Evolutionary conservation across 1,284 basidiomycete species (phyloP).

Genomic region (Sparassis latifolia): DNA sequence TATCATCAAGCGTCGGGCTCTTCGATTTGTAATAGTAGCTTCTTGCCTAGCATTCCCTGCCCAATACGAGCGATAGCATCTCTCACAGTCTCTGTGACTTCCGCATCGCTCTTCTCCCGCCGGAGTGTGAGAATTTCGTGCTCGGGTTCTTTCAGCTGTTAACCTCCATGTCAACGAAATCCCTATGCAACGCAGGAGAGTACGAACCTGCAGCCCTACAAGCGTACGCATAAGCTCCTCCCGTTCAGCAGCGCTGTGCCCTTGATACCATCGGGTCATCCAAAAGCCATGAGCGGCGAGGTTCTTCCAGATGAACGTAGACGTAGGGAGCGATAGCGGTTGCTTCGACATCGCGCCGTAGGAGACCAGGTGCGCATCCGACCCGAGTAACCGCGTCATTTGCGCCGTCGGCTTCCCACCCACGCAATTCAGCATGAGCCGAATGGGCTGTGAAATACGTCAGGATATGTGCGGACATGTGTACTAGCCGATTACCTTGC

Average conservation of each 20-base stretch:
- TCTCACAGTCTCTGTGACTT: slow-evolving; percentile 42
- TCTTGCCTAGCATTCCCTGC: slow-evolving; percentile 60
- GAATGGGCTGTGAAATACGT: slow-evolving; percentile 37
- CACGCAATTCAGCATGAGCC: slow-evolving; percentile 75
- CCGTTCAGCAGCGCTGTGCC: slow-evolving; percentile 34
- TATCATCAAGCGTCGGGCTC: slow-evolving; percentile 3
- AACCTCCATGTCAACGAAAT: not conserved
- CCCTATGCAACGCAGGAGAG: not conserved
- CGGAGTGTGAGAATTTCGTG: slow-evolving; percentile 59
- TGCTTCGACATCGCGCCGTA: slow-evolving; percentile 88
- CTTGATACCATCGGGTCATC: slow-evolving; percentile 68
- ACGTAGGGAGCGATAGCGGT: slow-evolving; percentile 72
- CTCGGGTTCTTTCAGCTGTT: slow-evolving; percentile 57
- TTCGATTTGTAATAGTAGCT: slow-evolving; percentile 59
- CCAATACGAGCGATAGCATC: slow-evolving; percentile 42
- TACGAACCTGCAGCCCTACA: slow-evolving; percentile 45
- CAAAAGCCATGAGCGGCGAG: slow-evolving; percentile 69
- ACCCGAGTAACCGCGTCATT: slow-evolving; percentile 62
- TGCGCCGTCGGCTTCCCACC: slow-evolving; percentile 62
- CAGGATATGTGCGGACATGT: not conserved
- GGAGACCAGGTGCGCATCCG: slow-evolving; percentile 68
- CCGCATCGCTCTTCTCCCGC: slow-evolving; percentile 42
- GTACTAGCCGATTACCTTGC: slow-evolving; percentile 31
- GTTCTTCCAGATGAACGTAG: slow-evolving; percentile 78
- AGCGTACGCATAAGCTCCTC: slow-evolving; percentile 45